Base-by-base conservation (phyloP, 164 flowering plant genomes). In the Magnolia kwangsiensis region DNA sequence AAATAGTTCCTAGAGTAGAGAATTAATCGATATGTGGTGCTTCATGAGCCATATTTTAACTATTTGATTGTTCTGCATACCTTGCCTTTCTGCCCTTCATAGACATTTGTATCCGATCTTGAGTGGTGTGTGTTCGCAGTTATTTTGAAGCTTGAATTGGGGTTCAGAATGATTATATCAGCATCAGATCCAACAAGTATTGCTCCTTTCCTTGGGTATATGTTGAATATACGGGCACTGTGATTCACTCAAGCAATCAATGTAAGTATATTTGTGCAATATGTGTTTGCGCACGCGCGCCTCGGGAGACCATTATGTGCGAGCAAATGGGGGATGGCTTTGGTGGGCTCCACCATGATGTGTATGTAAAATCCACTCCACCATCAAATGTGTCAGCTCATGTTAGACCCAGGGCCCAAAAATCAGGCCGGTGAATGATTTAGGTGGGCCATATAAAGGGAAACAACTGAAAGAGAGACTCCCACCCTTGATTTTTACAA, bases 181-280 rank as follows among this genome's bases (percentile, higher is more conserved):
- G 99, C 99, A 88, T 96, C 99, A 71, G 99, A 92, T 74, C 99
- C 99, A 71, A 83, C 83, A 76, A 89, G 86, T 80, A 96, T 85
- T 72, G 98, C 99, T 79, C 99, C 98, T 83, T 96, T 96, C 78
- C 89, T 89, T 20, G 98, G 99, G 84, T 96, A 96, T 75, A 96
- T 88, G 78, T 96, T 96, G 88, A 96, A 96, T 73, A 92, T 87
- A 74, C 81, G 90, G 68, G 99, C 98, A 83, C 99, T 96, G 89
- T 72, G 74, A 77, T 19, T 74, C 58, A 29, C 14, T 21, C 10
- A 29, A 23, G 7, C 6, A 67, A 23, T 11, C 31, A 18, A 8
- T 23, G 5, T 45, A 27, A 4, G 23, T 7, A 18, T 2, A 9
- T 64, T 18, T 20, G 24, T 19, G 23, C 67, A 18, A 64, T 64